Conservation (phyloP, 257 asterid genomes). For the Lycium barbarum region DNA sequence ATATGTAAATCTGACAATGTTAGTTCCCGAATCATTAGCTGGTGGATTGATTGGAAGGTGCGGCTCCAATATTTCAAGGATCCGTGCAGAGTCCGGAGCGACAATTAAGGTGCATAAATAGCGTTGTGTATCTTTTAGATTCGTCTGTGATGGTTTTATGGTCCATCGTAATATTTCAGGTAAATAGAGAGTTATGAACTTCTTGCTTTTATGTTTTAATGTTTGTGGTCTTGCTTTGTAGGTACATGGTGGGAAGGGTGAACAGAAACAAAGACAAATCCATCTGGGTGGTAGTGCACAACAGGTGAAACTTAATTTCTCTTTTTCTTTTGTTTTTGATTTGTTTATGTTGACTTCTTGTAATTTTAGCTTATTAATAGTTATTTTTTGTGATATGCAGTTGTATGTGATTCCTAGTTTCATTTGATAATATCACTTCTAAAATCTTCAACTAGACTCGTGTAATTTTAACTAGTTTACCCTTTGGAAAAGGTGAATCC, state of each 20-base stretch:
- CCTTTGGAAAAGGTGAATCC: background rate
- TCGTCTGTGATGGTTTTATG: background rate
- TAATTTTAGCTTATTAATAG: background rate
- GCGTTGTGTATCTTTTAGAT: constrained; percentile 18
- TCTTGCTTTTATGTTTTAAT: background rate
- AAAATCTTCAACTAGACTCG: background rate
- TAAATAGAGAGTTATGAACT: background rate
- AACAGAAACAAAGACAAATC: constrained; percentile 88
- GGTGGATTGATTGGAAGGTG: constrained; percentile 98
- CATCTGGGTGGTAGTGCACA: constrained; percentile 85
- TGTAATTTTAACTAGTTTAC: background rate
- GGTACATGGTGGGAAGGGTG: constrained; percentile 95
- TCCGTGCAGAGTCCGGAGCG: constrained; percentile 94
- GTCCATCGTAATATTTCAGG: background rate
- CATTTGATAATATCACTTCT: background rate
- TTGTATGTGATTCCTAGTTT: background rate
- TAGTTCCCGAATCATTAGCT: constrained; percentile 91
- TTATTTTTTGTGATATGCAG: constrained; percentile 19
- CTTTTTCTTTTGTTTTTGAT: background rate
- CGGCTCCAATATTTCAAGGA: constrained; percentile 95
- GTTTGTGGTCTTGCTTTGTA: constrained; percentile 38
- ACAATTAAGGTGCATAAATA: constrained; percentile 66
- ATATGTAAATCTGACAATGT: constrained; percentile 69
- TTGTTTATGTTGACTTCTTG: background rate
- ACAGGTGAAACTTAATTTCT: constrained; percentile 58